These are phyloP conservation scores for Mallotus repandus DNA, from an alignment of 441 rosid species.

Conservation along the genomic window DNA sequence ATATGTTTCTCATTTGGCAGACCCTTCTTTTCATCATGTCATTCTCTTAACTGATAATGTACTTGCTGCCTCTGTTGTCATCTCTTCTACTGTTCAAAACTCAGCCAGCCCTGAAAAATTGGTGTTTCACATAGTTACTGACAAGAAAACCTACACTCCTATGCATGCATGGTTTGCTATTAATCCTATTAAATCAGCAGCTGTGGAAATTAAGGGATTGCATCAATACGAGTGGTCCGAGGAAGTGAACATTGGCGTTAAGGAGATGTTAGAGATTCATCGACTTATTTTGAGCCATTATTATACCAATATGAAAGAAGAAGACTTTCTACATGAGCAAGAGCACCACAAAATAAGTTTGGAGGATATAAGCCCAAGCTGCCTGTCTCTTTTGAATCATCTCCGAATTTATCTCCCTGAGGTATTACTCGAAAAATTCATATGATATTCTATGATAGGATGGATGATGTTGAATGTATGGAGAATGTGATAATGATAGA, in stretches of 20 bases:
- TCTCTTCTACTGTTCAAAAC: constrained; percentile 66
- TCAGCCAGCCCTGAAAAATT: constrained; percentile 63
- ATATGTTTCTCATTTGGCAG: constrained; percentile 61
- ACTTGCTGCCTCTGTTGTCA: constrained; percentile 82
- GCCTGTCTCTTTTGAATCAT: constrained; percentile 74
- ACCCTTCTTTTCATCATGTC: constrained; percentile 68
- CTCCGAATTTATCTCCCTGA: constrained; percentile 77
- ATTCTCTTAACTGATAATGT: constrained; percentile 86
- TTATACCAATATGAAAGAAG: constrained; percentile 55
- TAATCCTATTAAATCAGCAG: constrained; percentile 57
- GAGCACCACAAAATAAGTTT: constrained; percentile 38
- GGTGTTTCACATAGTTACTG: constrained; percentile 84
- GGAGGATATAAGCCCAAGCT: constrained; percentile 59
- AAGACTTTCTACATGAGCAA: constrained; percentile 42
- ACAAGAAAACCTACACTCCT: constrained; percentile 85
- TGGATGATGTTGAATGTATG: constrained; percentile 21
- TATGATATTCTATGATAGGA: constrained; percentile 20
- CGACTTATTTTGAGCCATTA: constrained; percentile 59
- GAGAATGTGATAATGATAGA: constrained; percentile 17
- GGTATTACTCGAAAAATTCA: constrained; percentile 40
- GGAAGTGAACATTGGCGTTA: constrained; percentile 65
- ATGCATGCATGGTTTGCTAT: constrained; percentile 98
- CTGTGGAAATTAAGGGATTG: constrained; percentile 89
- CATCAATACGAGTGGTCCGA: constrained; percentile 90
- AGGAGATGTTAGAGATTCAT: constrained; percentile 71